A percentile compares a stretch with the other conserved stretches of the same genome.
These are phyloP conservation scores for Tricholoma matsutake DNA, from an alignment of 768 basidiomycete species.

Conservation along the genomic window DNA sequence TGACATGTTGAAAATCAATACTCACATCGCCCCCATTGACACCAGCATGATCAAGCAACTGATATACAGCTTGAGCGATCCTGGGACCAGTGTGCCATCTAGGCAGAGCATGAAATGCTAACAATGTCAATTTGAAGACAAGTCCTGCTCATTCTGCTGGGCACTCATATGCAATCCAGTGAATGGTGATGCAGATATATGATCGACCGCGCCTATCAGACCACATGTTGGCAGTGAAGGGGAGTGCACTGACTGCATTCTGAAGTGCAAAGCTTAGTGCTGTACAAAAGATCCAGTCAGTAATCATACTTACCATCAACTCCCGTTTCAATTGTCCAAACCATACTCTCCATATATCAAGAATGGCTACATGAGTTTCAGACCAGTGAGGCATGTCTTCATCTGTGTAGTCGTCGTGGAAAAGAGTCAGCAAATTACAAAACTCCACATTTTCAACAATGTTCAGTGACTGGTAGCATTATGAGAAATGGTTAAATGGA, in stretches of 20 bases:
- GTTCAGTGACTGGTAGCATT: constrained; percentile 21
- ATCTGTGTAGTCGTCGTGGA: constrained; percentile 20
- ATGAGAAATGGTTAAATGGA: constrained; percentile 8
- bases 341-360: constrained; percentile 19
- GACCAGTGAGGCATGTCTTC: constrained; percentile 22
- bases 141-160: not conserved
- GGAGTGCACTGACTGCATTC: too few species aligned
- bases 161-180: constrained; percentile 6
- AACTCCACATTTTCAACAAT: constrained; percentile 26
- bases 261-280: too few species aligned
- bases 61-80: not conserved
- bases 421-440: constrained; percentile 20
- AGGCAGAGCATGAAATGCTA: constrained; percentile 15
- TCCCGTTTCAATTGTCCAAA: constrained; percentile 20
- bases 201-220: too few species aligned
- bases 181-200: too few species aligned
- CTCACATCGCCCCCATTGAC: not conserved
- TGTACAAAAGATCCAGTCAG: not conserved
- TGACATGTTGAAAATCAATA: not conserved
- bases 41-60: constrained; percentile 1
- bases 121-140: constrained; percentile 5
- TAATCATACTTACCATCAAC: constrained; percentile 17
- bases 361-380: too few species aligned
- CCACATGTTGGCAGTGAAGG: too few species aligned
- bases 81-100: constrained; percentile 15